Conservation (phyloP, 176 grass and related monocot species). For the Aegilops speltoides region DNA sequence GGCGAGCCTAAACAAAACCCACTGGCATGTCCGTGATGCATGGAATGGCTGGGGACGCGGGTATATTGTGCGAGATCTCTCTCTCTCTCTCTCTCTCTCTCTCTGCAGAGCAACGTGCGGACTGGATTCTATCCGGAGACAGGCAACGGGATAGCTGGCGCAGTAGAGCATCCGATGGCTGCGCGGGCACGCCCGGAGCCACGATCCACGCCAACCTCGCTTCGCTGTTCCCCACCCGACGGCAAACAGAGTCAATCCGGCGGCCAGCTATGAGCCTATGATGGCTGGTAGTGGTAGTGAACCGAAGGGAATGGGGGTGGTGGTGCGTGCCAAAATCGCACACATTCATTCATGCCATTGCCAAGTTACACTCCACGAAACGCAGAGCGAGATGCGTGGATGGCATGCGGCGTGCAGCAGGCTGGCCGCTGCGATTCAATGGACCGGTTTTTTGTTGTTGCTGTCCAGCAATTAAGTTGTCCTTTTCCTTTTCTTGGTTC, state of each 20-base stretch:
- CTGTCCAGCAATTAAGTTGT: neutral
- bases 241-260: neutral
- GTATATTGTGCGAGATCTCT: neutral
- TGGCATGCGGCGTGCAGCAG: neutral
- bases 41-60: neutral
- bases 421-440: neutral
- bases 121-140: constrained; percentile 22
- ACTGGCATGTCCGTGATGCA: neutral
- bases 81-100: neutral
- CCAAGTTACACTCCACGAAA: neutral
- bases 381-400: neutral
- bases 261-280: neutral
- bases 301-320: neutral
- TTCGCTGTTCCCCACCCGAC: constrained; percentile 19
- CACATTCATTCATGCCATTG: neutral
- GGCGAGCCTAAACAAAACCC: neutral
- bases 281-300: neutral
- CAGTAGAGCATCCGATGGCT: constrained; percentile 39
- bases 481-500: neutral
- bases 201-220: neutral
- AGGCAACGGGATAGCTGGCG: constrained; percentile 10
- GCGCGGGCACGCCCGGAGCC: neutral
- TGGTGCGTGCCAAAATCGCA: neutral
- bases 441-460: neutral
- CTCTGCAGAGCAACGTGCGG: neutral